phyloP scores from a whole-genome alignment of 352 stramenopile species.

The Pythium dissimile region DNA sequence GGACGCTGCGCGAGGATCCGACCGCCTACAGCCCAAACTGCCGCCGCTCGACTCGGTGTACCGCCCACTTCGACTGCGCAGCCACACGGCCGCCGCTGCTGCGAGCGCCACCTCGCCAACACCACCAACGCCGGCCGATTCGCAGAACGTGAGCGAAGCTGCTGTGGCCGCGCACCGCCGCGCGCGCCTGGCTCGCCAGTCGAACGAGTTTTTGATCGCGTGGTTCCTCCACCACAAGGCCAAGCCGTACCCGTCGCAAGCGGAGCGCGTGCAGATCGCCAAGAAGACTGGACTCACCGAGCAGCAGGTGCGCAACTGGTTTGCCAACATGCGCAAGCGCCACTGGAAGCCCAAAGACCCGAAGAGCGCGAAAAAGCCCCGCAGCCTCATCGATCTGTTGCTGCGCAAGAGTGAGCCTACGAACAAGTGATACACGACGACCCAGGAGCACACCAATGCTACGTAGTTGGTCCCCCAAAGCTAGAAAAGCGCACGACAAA shows the following conservation, averaged over 20 bases:
- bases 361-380: constrained; percentile 66
- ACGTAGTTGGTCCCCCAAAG: neutral
- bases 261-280: constrained; percentile 66
- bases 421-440: constrained; percentile 1
- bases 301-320: constrained; percentile 87
- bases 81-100: constrained; percentile 1
- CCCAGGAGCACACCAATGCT: neutral
- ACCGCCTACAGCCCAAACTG: neutral
- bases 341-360: constrained; percentile 78
- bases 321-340: constrained; percentile 87
- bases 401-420: constrained; percentile 56
- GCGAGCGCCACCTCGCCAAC: neutral
- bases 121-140: neutral
- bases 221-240: constrained; percentile 86
- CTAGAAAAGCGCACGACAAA: neutral
- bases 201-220: constrained; percentile 82
- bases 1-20: neutral
- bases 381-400: constrained; percentile 74
- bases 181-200: constrained; percentile 57
- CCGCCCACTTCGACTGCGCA: constrained; percentile 21
- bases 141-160: neutral
- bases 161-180: constrained; percentile 27
- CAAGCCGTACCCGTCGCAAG: constrained; percentile 72
- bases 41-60: neutral
- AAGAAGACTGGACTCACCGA: constrained; percentile 64